Evolutionary conservation across 371 early-diverging fungal species (phyloP), one percentile per base, ranked within the genome.

Genomic region (Mortierella sp.): DNA sequence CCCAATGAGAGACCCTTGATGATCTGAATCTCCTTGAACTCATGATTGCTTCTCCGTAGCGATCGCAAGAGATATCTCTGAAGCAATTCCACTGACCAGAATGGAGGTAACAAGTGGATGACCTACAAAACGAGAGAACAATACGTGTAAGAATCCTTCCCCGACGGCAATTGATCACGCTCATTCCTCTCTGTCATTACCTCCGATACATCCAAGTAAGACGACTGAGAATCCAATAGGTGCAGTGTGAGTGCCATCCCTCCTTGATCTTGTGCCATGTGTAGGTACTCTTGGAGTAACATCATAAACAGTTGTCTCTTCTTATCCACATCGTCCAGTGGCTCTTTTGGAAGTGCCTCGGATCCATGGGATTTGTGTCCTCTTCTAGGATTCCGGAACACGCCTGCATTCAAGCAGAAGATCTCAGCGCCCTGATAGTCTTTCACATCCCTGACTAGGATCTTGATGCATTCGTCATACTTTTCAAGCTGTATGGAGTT

Each of bases 401-500:
- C 51, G 18, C 87, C 87, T 61, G 82, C 82, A 13, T 85, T 86
- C 16, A 85, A 81, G 56, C 89, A 89, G 42, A 85, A 84, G n/a
- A 82, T 85, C 58, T 93, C 91, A 12, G 87, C 90, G 30, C 89
- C 90, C 14, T 82, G 80, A 67, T 85, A 86, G 61, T 93, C 93
- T 14, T 79, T 68, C 41, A 91, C 38, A 10, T 82, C 80, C 31
- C 83, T 80, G 23, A 86, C 89, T 59, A 89, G 58, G 19, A 84
- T 82, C 31, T 70, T 61, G 39, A 91, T 67, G 24, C 85, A 85
- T 10, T 84, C 82, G 42, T 86, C 80, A 57, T 87, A 87, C 41
- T 82, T 79, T 21, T 67, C 71, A 67, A 83, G 68, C 89, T 90
- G 63, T 30, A 27, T 13, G 18, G 16, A n/a, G 24, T 14, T 10